Evolutionary conservation across 2,329 filamentous ascomycete species (phyloP).

Genomic region (Neofusicoccum sp.): DNA sequence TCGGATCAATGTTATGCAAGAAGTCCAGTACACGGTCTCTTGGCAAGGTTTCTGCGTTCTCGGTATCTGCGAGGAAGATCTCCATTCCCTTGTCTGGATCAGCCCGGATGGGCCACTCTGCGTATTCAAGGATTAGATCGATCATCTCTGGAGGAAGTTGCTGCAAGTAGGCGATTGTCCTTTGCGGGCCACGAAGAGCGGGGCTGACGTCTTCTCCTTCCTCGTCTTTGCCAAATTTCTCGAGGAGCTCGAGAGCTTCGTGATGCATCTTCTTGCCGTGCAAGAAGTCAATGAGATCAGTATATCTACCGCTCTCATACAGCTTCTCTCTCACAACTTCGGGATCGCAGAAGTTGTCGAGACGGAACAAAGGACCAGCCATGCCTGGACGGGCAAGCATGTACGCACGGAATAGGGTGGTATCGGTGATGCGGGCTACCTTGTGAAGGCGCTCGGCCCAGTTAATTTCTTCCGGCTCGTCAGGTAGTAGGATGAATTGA

Average conservation of each 20-base stretch:
- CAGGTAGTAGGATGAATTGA: slow-evolving; percentile 41
- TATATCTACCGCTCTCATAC: slow-evolving; percentile 84
- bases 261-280: slow-evolving; percentile 93
- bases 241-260: slow-evolving; percentile 79
- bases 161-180: slow-evolving; percentile 89
- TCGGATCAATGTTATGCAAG: slow-evolving; percentile 67
- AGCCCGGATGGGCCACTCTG: slow-evolving; percentile 78
- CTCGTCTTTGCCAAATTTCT: slow-evolving; percentile 70
- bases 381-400: slow-evolving; percentile 89
- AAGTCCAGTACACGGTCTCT: slow-evolving; percentile 75
- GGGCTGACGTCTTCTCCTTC: slow-evolving; percentile 49
- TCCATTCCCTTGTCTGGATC: slow-evolving; percentile 83
- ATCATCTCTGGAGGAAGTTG: slow-evolving; percentile 84
- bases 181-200: slow-evolving; percentile 74
- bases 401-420: slow-evolving; percentile 89
- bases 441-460: slow-evolving; percentile 72
- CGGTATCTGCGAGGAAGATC: slow-evolving; percentile 87
- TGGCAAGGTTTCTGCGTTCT: slow-evolving; percentile 90
- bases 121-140: slow-evolving; percentile 88
- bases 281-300: slow-evolving; percentile 95
- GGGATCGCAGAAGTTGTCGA: slow-evolving; percentile 96
- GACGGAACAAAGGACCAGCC: slow-evolving; percentile 86
- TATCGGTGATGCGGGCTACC: slow-evolving; percentile 86
- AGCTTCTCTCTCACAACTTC: slow-evolving; percentile 92
- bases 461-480: slow-evolving; percentile 50